A percentile compares a stretch with the other conserved stretches of the same genome.
These are phyloP conservation scores for Nemania sp. DNA, from an alignment of 2,329 filamentous ascomycete species.

Conservation along the genomic window DNA sequence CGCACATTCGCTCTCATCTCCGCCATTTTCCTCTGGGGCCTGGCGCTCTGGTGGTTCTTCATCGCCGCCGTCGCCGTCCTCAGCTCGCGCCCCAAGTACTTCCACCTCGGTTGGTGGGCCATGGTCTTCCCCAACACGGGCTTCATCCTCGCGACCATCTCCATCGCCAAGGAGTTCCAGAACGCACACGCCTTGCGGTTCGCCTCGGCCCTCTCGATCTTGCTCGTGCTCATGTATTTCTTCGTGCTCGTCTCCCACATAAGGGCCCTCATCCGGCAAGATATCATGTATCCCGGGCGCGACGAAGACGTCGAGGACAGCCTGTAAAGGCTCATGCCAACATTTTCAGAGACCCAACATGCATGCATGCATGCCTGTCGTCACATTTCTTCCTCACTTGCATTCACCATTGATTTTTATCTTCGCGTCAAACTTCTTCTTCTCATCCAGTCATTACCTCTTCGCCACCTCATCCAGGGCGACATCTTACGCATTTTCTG, in stretches of 20 bases:
- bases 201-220: conserved; percentile 54
- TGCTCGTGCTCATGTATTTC: conserved; percentile 47
- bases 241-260: conserved; percentile 52
- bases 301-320: conserved; percentile 57
- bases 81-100: conserved; percentile 52
- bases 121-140: conserved; percentile 66
- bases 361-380: background rate
- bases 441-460: no score
- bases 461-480: no score
- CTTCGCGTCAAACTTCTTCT: no score
- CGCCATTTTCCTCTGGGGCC: conserved; percentile 66
- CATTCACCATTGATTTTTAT: no score
- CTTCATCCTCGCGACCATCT: conserved; percentile 61
- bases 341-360: background rate
- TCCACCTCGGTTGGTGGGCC: conserved; percentile 68
- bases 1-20: conserved; percentile 52
- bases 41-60: conserved; percentile 63
- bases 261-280: conserved; percentile 53
- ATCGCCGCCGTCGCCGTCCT: conserved; percentile 53
- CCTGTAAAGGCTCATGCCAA: background rate
- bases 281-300: conserved; percentile 60
- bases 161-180: conserved; percentile 54
- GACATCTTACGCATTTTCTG: no score
- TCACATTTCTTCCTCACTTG: no score
- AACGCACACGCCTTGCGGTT: conserved; percentile 54